Percentiles rank a stretch among this genome's conserved stretches.
These are phyloP conservation scores for Solanum megistacrolobum DNA, from an alignment of 257 asterid species.

Conservation along the genomic window DNA sequence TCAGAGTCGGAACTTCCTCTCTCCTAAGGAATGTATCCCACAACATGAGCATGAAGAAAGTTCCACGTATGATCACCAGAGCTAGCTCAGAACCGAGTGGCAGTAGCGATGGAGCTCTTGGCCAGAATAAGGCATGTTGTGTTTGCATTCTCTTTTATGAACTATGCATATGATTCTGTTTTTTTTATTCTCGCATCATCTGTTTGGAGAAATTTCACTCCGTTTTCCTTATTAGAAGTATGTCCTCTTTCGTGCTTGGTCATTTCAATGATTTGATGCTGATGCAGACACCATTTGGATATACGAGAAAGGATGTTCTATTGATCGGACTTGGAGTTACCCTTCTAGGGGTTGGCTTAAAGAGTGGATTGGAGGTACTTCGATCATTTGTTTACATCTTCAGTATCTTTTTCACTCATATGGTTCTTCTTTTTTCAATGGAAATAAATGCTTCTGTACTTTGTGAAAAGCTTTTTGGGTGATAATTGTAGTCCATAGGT, in stretches of 20 bases:
- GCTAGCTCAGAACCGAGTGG: conserved; percentile 40
- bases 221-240: background rate
- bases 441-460: no score
- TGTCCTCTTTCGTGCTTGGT: background rate
- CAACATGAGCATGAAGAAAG: conserved; percentile 25
- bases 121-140: conserved; percentile 36
- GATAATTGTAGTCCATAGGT: no score
- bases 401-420: no score
- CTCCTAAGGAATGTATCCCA: conserved; percentile 16
- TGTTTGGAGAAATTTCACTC: background rate
- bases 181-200: background rate
- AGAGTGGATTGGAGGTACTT: conserved; percentile 84
- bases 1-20: conserved; percentile 17
- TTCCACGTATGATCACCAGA: conserved; percentile 25
- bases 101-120: conserved; percentile 38
- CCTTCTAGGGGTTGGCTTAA: conserved; percentile 50
- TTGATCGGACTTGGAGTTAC: conserved; percentile 81
- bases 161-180: background rate
- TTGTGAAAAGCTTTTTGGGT: no score
- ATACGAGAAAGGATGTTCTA: conserved; percentile 88
- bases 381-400: no score
- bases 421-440: no score
- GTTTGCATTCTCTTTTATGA: background rate
- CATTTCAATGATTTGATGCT: background rate
- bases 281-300: conserved; percentile 81